phyloP scores from a whole-genome alignment of 2,329 filamentous ascomycete genomes.

The Aspergillus thermomutatus region DNA sequence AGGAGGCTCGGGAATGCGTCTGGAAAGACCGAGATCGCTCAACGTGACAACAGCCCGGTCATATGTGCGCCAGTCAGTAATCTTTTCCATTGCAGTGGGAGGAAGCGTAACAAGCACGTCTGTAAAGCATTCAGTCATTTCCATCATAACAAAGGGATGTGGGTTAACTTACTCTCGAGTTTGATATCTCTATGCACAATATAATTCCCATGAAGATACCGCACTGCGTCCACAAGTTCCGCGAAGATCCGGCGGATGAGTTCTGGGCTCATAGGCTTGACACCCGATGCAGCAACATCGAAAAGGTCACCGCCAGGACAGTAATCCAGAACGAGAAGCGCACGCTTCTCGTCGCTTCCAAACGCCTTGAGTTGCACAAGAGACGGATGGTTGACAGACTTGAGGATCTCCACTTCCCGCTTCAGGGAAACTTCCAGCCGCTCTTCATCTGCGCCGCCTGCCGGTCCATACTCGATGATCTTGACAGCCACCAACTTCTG shows the following conservation, averaged over 20 bases:
- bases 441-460: constrained; percentile 88
- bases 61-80: constrained; percentile 68
- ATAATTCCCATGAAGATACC: constrained; percentile 76
- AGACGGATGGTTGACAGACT: constrained; percentile 80
- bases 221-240: constrained; percentile 79
- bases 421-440: constrained; percentile 91
- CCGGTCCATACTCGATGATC: constrained; percentile 90
- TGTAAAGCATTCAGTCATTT: constrained; percentile 34
- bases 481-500: constrained; percentile 90
- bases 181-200: constrained; percentile 98
- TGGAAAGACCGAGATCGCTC: constrained; percentile 85
- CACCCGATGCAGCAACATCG: constrained; percentile 76
- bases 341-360: constrained; percentile 76
- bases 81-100: constrained; percentile 61
- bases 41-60: constrained; percentile 82
- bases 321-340: constrained; percentile 83
- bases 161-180: constrained; percentile 73
- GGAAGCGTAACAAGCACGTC: constrained; percentile 89
- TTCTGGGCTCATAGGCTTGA: constrained; percentile 62
- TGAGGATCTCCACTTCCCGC: constrained; percentile 91
- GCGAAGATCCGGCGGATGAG: constrained; percentile 83
- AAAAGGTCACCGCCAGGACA: constrained; percentile 94
- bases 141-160: neutral
- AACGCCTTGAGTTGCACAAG: constrained; percentile 89
- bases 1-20: constrained; percentile 68